phyloP scores from a whole-genome alignment of 2,329 filamentous ascomycete genomes.

The Colletotrichum sp. region DNA sequence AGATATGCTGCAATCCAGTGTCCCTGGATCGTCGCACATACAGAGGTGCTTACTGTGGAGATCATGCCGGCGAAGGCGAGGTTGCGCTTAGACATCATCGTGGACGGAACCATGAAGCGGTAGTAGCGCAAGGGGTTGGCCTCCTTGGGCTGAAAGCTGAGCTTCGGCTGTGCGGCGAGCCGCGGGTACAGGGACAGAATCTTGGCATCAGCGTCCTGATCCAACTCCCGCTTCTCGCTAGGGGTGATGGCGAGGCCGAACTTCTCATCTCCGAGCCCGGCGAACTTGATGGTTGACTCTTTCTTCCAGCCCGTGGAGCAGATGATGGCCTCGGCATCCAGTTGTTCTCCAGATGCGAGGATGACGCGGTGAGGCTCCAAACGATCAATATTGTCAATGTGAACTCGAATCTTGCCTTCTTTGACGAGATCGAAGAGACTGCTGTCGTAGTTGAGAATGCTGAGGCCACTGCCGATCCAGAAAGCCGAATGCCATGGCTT shows the following conservation, averaged over 20 bases:
- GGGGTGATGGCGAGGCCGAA: background rate
- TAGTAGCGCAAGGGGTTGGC: conserved; percentile 27
- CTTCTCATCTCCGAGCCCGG: conserved; percentile 2
- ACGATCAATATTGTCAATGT: conserved; percentile 49
- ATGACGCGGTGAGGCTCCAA: conserved; percentile 42
- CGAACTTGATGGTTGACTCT: conserved; percentile 47
- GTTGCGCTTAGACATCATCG: conserved; percentile 23
- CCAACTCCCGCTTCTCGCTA: conserved; percentile 5
- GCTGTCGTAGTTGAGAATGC: conserved; percentile 58
- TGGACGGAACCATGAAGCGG: conserved; percentile 28
- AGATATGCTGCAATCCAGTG: conserved; percentile 65
- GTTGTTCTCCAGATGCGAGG: conserved; percentile 41
- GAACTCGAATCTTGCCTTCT: conserved; percentile 49
- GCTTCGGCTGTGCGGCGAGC: conserved; percentile 16
- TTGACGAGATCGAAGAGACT: conserved; percentile 56
- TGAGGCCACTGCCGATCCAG: conserved; percentile 54
- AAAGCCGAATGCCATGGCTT: conserved; percentile 44
- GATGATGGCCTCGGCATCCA: conserved; percentile 50
- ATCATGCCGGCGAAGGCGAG: conserved; percentile 38
- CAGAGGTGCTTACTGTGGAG: conserved; percentile 34
- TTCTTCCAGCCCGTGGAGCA: conserved; percentile 59
- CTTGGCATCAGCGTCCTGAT: background rate
- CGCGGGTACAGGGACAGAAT: background rate
- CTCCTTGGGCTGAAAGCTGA: conserved; percentile 23
- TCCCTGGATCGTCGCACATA: conserved; percentile 41